These are phyloP conservation scores for Aschersonia sp. DNA, from an alignment of 2,329 filamentous ascomycete genomes.

Conservation along the genomic window DNA sequence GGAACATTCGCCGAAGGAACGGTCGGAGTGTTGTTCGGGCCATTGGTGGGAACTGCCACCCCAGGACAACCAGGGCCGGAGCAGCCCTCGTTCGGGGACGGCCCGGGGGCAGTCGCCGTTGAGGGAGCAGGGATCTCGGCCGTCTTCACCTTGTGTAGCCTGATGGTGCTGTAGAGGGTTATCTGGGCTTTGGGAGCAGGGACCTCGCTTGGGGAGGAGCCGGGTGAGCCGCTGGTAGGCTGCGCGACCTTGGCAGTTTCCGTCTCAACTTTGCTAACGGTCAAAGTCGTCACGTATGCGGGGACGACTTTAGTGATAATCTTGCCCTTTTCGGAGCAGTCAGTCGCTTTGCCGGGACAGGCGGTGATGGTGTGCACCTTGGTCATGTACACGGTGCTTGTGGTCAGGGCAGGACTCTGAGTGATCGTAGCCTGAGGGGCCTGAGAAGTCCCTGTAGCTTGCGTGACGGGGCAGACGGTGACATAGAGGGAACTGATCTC, in stretches of 20 bases:
- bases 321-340: conserved; percentile 14
- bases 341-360: conserved; percentile 27
- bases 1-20: conserved; percentile 12
- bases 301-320: conserved; percentile 4
- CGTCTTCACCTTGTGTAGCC: conserved; percentile 2
- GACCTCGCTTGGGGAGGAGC: neutral
- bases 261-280: conserved; percentile 1
- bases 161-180: conserved; percentile 3
- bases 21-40: conserved; percentile 3
- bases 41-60: conserved; percentile 8
- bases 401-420: conserved; percentile 1
- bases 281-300: conserved; percentile 1
- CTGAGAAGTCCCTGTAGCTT: conserved; percentile 5
- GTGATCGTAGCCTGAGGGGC: conserved; percentile 2
- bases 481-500: conserved; percentile 19
- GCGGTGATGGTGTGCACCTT: conserved; percentile 32
- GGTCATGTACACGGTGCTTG: conserved; percentile 16
- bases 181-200: neutral
- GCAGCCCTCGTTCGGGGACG: conserved; percentile 11
- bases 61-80: conserved; percentile 7
- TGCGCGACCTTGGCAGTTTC: conserved; percentile 1
- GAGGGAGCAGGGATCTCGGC: conserved; percentile 9
- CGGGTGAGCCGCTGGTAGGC: neutral
- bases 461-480: conserved; percentile 21
- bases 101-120: conserved; percentile 6